Conservation (phyloP, 345 rosid species). For the Gossypioides kirkii region DNA sequence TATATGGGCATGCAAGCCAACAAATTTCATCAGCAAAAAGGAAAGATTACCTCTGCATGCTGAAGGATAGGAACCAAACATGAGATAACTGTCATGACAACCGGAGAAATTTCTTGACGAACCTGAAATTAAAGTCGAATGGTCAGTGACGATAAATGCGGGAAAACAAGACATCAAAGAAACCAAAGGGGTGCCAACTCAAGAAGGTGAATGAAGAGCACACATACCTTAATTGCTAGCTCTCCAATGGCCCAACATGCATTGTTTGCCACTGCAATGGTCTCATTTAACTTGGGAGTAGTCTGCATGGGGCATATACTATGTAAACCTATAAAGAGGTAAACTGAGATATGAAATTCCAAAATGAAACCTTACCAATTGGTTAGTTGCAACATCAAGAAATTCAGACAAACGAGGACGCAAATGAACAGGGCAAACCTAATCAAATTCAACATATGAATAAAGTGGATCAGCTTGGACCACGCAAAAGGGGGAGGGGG, state of each 20-base stretch:
- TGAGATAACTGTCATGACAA: constrained; percentile 65
- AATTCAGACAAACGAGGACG: constrained; percentile 60
- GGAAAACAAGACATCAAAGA: neutral
- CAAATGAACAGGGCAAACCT: constrained; percentile 73
- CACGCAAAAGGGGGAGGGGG: neutral
- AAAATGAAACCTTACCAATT: constrained; percentile 55
- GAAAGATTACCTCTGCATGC: constrained; percentile 57
- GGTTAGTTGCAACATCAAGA: constrained; percentile 69
- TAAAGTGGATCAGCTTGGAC: constrained; percentile 1
- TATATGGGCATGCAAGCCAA: neutral
- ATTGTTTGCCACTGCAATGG: constrained; percentile 87
- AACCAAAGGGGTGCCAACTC: neutral
- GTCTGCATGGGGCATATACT: constrained; percentile 40
- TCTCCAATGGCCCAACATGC: constrained; percentile 99
- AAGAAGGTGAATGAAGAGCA: neutral
- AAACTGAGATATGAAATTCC: constrained; percentile 15
- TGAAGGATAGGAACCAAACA: constrained; percentile 76
- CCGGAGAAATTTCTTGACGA: constrained; percentile 79
- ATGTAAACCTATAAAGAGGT: neutral
- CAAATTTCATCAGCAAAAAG: neutral
- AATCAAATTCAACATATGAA: constrained; percentile 7
- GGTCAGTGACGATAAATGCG: neutral
- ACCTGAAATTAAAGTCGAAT: constrained; percentile 43
- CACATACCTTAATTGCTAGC: constrained; percentile 77
- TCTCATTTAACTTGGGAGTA: constrained; percentile 57